A percentile compares a stretch with the other conserved stretches of the same genome.
phyloP scores from a whole-genome alignment of 2,329 filamentous ascomycete species.

The Alternaria conjuncta region DNA sequence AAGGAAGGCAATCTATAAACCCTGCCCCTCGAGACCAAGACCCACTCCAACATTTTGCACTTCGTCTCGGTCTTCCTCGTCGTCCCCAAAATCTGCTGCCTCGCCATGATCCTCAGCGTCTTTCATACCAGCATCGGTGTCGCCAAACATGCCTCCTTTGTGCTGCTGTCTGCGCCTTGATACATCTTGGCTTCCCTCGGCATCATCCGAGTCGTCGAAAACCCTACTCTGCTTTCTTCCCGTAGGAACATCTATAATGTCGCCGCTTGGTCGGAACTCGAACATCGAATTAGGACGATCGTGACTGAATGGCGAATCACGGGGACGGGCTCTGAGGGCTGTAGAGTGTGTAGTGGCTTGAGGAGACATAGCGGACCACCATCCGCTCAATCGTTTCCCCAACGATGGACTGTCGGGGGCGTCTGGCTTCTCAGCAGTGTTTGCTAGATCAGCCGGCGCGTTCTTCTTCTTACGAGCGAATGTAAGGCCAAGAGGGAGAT shows the following conservation, averaged over 20 bases:
- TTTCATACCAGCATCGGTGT: slow-evolving; percentile 12
- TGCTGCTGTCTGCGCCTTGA: slow-evolving; percentile 12
- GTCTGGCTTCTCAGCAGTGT: not conserved
- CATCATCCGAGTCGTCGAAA: slow-evolving; percentile 52
- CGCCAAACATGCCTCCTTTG: slow-evolving; percentile 10
- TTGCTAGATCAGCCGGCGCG: slow-evolving; percentile 14
- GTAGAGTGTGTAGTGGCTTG: slow-evolving; percentile 13
- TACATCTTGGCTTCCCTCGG: slow-evolving; percentile 1
- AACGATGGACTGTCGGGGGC: slow-evolving; percentile 39
- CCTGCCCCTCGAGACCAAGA: slow-evolving; percentile 16
- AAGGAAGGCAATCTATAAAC: slow-evolving; percentile 5
- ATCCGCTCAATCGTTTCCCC: slow-evolving; percentile 41
- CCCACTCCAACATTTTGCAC: slow-evolving; percentile 18
- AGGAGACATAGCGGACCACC: slow-evolving; percentile 45
- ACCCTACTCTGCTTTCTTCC: slow-evolving; percentile 46
- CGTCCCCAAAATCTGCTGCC: slow-evolving; percentile 29
- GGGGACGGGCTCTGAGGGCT: slow-evolving; percentile 11
- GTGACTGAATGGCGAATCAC: slow-evolving; percentile 19
- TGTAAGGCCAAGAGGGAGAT: slow-evolving; percentile 38
- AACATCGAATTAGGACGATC: slow-evolving; percentile 47
- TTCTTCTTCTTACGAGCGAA: slow-evolving; percentile 30
- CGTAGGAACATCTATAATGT: slow-evolving; percentile 21
- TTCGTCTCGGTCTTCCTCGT: slow-evolving; percentile 24
- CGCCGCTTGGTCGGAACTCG: slow-evolving; percentile 42
- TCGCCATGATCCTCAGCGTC: slow-evolving; percentile 19